These are phyloP conservation scores for Zygoascus biomembranicola DNA, from an alignment of 805 yeast species.

Conservation along the genomic window DNA sequence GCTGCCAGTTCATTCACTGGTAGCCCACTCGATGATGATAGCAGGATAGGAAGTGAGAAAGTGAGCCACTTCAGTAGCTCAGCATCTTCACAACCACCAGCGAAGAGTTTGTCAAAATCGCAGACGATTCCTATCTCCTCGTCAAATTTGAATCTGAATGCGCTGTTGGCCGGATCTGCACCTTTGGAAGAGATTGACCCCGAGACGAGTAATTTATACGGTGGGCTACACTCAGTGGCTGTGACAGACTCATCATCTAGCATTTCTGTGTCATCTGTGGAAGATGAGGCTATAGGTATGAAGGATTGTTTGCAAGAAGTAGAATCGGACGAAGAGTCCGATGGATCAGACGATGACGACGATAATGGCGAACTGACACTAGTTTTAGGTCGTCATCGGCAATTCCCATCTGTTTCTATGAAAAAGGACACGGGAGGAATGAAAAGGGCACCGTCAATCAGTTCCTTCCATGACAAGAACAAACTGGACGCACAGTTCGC, in stretches of 20 bases:
- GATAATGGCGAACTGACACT: constrained; percentile 19
- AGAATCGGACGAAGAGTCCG: constrained; percentile 9
- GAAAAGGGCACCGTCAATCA: constrained; percentile 3
- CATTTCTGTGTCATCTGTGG: neutral
- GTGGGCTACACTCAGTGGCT: neutral
- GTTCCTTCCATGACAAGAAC: neutral
- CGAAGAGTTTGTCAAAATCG: neutral
- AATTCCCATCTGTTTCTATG: constrained; percentile 5
- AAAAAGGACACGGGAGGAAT: neutral
- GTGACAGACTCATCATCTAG: neutral
- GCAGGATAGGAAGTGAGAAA: neutral
- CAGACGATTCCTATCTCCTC: neutral
- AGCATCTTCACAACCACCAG: neutral
- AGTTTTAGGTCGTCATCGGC: constrained; percentile 15
- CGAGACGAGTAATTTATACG: neutral
- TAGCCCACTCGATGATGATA: neutral
- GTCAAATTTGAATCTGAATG: constrained; percentile 13
- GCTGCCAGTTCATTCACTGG: neutral
- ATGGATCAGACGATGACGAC: constrained; percentile 5
- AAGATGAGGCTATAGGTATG: neutral
- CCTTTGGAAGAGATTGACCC: neutral
- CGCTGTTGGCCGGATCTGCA: constrained; percentile 11
- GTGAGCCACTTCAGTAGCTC: neutral
- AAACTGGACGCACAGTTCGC: neutral
- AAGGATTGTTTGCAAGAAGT: neutral